Conservation (phyloP, 1,284 basidiomycete species). For the Violaceomyces palustris region DNA sequence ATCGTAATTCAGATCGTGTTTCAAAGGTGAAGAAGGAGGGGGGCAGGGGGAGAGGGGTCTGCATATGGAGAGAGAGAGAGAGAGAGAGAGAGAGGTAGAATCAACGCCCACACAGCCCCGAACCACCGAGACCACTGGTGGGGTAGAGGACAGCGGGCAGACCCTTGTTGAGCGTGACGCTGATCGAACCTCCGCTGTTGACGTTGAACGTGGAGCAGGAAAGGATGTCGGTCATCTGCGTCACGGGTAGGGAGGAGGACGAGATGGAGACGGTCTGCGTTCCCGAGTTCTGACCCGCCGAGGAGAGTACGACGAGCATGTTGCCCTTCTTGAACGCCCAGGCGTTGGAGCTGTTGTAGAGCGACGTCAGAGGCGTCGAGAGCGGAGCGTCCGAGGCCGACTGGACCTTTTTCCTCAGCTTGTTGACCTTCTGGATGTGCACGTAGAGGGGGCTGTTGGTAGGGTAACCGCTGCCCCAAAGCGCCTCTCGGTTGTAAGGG, state of each 20-base stretch:
- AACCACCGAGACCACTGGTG: conserved; percentile 1
- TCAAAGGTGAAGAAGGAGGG: no score
- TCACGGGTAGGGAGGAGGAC: conserved; percentile 51
- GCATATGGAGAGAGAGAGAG: no score
- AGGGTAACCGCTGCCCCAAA: conserved; percentile 46
- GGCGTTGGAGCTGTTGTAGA: conserved; percentile 46
- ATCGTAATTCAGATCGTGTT: no score
- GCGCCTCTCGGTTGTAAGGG: conserved; percentile 10
- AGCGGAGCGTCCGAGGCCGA: conserved; percentile 58
- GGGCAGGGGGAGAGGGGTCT: no score
- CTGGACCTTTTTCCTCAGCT: conserved; percentile 61
- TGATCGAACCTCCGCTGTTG: conserved; percentile 56
- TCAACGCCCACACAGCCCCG: conserved; percentile 9
- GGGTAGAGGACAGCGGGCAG: conserved; percentile 12
- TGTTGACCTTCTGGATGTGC: conserved; percentile 61
- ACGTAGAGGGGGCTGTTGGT: conserved; percentile 55
- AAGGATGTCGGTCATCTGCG: conserved; percentile 63
- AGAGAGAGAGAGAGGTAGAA: no score
- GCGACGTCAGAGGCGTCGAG: conserved; percentile 57
- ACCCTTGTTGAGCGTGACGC: conserved; percentile 14
- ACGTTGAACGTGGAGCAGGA: conserved; percentile 59
- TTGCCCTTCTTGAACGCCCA: conserved; percentile 65
- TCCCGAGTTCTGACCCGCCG: conserved; percentile 59
- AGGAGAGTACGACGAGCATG: conserved; percentile 65
- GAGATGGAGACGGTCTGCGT: conserved; percentile 48